Percentiles rank a stretch among this genome's conserved stretches.
These are phyloP conservation scores for Ascochyta rabiei DNA, from an alignment of 2,329 filamentous ascomycete genomes.

Conservation along the genomic window DNA sequence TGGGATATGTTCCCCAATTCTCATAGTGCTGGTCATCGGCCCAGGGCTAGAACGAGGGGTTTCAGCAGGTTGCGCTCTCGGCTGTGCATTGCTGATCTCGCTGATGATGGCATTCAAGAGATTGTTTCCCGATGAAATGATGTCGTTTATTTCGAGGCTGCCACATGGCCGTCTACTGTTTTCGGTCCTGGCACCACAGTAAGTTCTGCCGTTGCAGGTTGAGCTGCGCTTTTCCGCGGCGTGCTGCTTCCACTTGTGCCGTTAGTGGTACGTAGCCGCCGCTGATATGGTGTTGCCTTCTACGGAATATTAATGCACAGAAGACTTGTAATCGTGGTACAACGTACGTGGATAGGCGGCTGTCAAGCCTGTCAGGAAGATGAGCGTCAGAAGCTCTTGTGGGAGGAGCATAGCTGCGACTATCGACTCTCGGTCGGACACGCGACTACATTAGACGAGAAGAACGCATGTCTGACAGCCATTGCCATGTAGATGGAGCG, in stretches of 20 bases:
- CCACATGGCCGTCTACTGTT: not conserved
- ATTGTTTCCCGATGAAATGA: slow-evolving; percentile 16
- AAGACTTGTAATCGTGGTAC: not conserved
- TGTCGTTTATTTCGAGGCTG: not conserved
- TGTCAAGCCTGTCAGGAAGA: slow-evolving; percentile 4
- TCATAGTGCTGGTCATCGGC: no score
- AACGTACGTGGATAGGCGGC: slow-evolving; percentile 3
- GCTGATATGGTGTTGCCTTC: not conserved
- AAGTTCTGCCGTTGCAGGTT: not conserved
- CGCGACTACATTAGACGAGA: not conserved
- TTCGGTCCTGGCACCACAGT: not conserved
- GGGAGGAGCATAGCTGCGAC: slow-evolving; percentile 5
- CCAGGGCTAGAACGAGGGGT: not conserved
- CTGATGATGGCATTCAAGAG: slow-evolving; percentile 28
- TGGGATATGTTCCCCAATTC: not conserved
- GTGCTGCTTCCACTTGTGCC: not conserved
- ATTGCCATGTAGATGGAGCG: not conserved
- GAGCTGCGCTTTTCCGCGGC: not conserved
- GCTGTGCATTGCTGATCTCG: slow-evolving; percentile 16
- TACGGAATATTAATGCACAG: not conserved
- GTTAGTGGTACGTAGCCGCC: not conserved
- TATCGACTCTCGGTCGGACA: not conserved
- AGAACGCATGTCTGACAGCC: not conserved
- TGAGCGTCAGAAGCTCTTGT: slow-evolving; percentile 3
- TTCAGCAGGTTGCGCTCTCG: slow-evolving; percentile 13